These are phyloP conservation scores for Aegilops sharonensis DNA, from an alignment of 176 grass and related monocot genomes.

Conservation along the genomic window DNA sequence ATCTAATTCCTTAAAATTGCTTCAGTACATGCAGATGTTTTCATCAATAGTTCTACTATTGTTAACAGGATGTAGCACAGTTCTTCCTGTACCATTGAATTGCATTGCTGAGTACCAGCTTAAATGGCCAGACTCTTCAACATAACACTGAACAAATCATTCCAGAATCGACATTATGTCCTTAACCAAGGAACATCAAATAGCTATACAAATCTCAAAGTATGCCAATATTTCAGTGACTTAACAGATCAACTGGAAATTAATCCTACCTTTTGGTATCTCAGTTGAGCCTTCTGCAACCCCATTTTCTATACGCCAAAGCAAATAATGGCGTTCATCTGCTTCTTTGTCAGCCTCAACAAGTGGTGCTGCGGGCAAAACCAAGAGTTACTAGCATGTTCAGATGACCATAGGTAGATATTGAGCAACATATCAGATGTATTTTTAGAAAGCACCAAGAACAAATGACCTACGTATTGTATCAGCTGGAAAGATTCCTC, in stretches of 20 bases:
- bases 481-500: conserved; percentile 87
- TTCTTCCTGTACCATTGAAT: background rate
- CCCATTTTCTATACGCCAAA: conserved; percentile 74
- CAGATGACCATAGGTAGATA: background rate
- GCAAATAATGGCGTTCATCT: conserved; percentile 72
- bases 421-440: background rate
- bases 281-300: conserved; percentile 90
- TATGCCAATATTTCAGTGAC: background rate
- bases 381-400: background rate
- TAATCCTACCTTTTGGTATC: conserved; percentile 76
- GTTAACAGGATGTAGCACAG: background rate
- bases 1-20: background rate
- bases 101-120: background rate
- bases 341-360: conserved; percentile 88
- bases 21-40: background rate
- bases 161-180: background rate
- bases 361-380: conserved; percentile 57
- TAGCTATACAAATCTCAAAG: background rate
- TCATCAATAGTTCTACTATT: background rate
- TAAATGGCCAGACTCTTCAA: background rate
- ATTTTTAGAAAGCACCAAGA: background rate
- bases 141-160: background rate
- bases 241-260: background rate
- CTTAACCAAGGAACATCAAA: background rate
- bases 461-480: conserved; percentile 51